Evolutionary conservation across 2,329 filamentous ascomycete species (phyloP).

Genomic region (Aspergillus awamori): DNA sequence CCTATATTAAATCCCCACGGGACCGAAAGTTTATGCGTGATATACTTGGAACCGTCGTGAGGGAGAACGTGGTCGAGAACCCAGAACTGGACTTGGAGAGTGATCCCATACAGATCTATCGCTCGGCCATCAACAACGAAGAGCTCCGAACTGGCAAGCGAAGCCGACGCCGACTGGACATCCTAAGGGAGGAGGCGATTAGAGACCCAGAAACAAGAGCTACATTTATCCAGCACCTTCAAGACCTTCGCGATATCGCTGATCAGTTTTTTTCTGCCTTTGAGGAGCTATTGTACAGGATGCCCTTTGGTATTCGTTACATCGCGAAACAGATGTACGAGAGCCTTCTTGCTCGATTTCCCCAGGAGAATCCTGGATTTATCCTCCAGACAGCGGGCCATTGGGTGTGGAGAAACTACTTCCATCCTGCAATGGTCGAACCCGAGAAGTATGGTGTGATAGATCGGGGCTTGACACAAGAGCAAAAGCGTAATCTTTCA

Average conservation of each 20-base stretch:
- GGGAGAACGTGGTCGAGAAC: conserved; percentile 91
- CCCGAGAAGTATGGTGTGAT: conserved; percentile 93
- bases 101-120: conserved; percentile 96
- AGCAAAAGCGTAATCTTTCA: conserved; percentile 88
- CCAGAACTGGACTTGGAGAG: conserved; percentile 90
- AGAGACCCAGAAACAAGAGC: conserved; percentile 89
- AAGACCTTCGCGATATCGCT: conserved; percentile 90
- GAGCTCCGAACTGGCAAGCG: conserved; percentile 87
- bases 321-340: conserved; percentile 85
- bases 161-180: conserved; percentile 78
- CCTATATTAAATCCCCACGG: conserved; percentile 86
- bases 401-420: conserved; percentile 93
- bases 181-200: conserved; percentile 91
- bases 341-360: conserved; percentile 73
- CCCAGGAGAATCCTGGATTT: conserved; percentile 73
- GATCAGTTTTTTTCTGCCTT: conserved; percentile 83
- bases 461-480: conserved; percentile 82
- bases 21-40: conserved; percentile 92
- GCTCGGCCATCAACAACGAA: conserved; percentile 93
- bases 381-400: conserved; percentile 82
- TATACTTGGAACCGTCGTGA: conserved; percentile 79
- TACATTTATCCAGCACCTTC: conserved; percentile 90
- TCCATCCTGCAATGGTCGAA: conserved; percentile 84
- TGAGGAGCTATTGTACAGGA: conserved; percentile 80
- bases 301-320: conserved; percentile 92